Conservation (phyloP, 495 filamentous ascomycete species). For the Talaromyces nanjingensis region DNA sequence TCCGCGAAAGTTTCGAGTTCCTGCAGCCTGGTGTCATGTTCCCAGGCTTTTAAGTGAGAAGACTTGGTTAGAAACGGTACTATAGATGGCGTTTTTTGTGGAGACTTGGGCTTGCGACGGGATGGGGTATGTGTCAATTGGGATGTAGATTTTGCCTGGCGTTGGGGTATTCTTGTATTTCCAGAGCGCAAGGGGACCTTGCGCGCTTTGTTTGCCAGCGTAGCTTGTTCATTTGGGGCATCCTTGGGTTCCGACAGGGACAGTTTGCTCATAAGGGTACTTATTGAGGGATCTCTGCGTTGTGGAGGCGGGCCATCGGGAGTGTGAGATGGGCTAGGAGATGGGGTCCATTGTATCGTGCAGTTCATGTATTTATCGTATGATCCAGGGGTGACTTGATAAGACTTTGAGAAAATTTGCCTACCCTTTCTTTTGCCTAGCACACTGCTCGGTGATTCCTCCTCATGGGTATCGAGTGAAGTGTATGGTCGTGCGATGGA, state of each 20-base stretch:
- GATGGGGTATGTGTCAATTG: constrained; percentile 20
- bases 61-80: constrained; percentile 59
- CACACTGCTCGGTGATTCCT: constrained; percentile 33
- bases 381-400: constrained; percentile 17
- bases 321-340: not conserved
- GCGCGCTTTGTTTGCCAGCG: constrained; percentile 12
- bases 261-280: constrained; percentile 1
- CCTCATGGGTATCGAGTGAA: constrained; percentile 49
- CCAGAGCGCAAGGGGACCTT: constrained; percentile 26
- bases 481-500: constrained; percentile 51
- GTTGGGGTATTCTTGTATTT: constrained; percentile 21
- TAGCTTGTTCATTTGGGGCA: constrained; percentile 7
- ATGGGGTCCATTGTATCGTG: constrained; percentile 12
- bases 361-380: constrained; percentile 16
- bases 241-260: constrained; percentile 16
- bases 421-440: constrained; percentile 66
- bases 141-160: constrained; percentile 11
- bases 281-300: constrained; percentile 1
- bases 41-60: constrained; percentile 61
- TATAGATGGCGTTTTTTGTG: constrained; percentile 26
- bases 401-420: constrained; percentile 25
- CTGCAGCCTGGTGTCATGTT: constrained; percentile 60
- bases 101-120: constrained; percentile 27
- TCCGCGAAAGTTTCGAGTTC: constrained; percentile 58
- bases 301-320: not conserved